Base-by-base conservation (phyloP, 805 yeast species). In the Teunomyces atbi region DNA sequence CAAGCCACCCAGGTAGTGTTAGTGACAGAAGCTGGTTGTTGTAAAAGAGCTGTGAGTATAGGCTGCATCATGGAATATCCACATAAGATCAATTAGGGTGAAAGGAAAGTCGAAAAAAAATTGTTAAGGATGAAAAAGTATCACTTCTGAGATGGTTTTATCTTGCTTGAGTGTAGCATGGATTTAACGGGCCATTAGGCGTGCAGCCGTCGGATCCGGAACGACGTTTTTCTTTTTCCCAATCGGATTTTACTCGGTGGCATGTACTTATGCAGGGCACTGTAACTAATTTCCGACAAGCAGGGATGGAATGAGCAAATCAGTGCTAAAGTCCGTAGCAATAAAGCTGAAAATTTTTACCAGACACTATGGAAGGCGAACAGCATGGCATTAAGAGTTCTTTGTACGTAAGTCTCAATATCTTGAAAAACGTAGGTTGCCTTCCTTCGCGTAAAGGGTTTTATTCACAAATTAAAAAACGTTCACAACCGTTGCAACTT, bases 171-270 rank as follows among this genome's bases (percentile, higher is more conserved):
- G 39, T 20, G 39, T 21, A 5, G 28, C 39, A 36, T 36, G 23
- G 12, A n/a, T 35, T 35, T 35, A 12, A 36, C 16, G 27, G 28
- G 27, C 39, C 27, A 36, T 21, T 6, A 7, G 27, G n/a, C 27
- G 10, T 21, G 16, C 39, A 19, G 39, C 39, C 39, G 39, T 36
- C 39, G 39, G 39, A 36, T 36, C 39, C 39, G 39, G 39, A 6
- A 36, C 39, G 39, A 36, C 33, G 39, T 21, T 36, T 21, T 36
- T 36, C 39, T 36, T 36, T 36, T 36, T 36, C 39, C 28, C 27
- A 36, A 13, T 36, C 39, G 28, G 28, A 30, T 30, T 13, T 30
- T 30, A 30, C 33, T 30, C 18, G 33, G 33, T 15, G 16, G 33
- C 18, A 15, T 13, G 16, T 10, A 30, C 15, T 13, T 30, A 30